Base-by-base conservation (phyloP, 257 asterid genomes). In the Nicotiana benthamiana region DNA sequence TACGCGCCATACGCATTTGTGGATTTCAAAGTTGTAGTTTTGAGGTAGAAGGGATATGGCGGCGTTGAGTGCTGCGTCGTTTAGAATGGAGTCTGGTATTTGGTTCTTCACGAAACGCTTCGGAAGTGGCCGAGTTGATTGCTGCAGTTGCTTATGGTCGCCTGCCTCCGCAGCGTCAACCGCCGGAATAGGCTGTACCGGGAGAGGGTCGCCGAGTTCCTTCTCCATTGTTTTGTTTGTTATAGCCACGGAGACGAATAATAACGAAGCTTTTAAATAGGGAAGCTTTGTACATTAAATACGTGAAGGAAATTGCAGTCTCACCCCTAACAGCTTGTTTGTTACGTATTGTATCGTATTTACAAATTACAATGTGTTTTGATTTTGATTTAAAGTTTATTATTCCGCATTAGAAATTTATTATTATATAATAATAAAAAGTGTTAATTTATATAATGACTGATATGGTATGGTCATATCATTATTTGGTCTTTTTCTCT, bases 1-100 rank as follows among this genome's bases (percentile, higher is more conserved):
- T 0, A 85, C 90, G 6, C 99, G 94, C 97, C 96, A 92, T 18
- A 93, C 83, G 83, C 92, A 91, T 68, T 95, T 94, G 93, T 95
- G 99, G 85, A 95, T 92, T 88, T 95, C 99, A 86, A 93, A 92
- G 83, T 82, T 91, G 94, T 95, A 95, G 90, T 95, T 93, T 85
- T 90, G 76, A 16, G 98, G 98, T 26, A 93, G 90, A 85, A 95
- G 88, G 82, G 98, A 87, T 82, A 95, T 89, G 87, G 97, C 92
- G 80, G 97, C 85, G 93, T 90, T 95, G 80, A 95, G 83, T 8
- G 98, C 90, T 52, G 93, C 89, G 78, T 95, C 93, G 88, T 89
- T 86, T 16, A 93, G 87, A 80, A 95, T 91, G 79, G 96, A 89
- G 59, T 92, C 97, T 0, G 99, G 99, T 61, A 95, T 91, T 87